phyloP scores from a whole-genome alignment of 2,329 filamentous ascomycete genomes.

The Microsporum audouinii region DNA sequence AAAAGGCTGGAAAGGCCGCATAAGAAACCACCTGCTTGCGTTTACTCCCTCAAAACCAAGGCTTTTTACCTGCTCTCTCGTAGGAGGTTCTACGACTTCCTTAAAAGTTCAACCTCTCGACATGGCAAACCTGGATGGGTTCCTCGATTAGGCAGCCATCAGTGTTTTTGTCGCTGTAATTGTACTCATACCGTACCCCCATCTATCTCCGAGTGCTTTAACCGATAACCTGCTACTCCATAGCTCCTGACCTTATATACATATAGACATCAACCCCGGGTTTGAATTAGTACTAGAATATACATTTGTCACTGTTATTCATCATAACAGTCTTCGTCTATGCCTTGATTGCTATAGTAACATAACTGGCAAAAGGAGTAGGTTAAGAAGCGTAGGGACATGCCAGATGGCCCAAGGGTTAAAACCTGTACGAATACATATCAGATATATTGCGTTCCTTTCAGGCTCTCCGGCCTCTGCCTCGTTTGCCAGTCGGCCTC shows the following conservation, averaged over 20 bases:
- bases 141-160: not conserved
- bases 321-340: not conserved
- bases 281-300: not conserved
- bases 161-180: not conserved
- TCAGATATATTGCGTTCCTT: not conserved
- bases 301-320: not conserved
- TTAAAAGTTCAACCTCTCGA: not conserved
- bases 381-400: not conserved
- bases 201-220: not conserved
- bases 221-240: not conserved
- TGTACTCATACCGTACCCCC: not conserved
- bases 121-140: not conserved
- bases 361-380: not conserved
- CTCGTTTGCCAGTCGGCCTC: slow-evolving; percentile 30
- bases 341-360: not conserved
- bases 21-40: slow-evolving; percentile 17
- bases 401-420: not conserved
- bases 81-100: not conserved
- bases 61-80: not conserved
- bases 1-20: slow-evolving; percentile 28
- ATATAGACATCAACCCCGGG: not conserved
- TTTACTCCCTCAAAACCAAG: not conserved
- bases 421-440: not conserved
- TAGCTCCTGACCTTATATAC: not conserved
- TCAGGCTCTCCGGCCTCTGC: slow-evolving; percentile 29